A percentile compares a stretch with the other conserved stretches of the same genome.
Conservation (phyloP, 2,329 filamentous ascomycete genomes). For the Botrytis squamosa region DNA sequence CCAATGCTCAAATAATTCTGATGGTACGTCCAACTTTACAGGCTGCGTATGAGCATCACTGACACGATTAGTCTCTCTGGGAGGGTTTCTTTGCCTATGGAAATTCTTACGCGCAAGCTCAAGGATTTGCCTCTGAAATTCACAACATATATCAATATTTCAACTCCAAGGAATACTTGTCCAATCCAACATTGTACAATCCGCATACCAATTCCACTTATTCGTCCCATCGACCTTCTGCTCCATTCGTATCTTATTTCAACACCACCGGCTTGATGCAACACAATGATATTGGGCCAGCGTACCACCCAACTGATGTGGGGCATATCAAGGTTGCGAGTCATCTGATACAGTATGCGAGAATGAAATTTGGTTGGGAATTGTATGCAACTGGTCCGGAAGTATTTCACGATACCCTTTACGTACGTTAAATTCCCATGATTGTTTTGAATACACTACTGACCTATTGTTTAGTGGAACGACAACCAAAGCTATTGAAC, state of each 20-base stretch:
- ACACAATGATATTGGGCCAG: constrained; percentile 59
- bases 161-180: constrained; percentile 47
- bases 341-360: constrained; percentile 58
- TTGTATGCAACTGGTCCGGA: constrained; percentile 55
- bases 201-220: constrained; percentile 43
- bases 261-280: constrained; percentile 60
- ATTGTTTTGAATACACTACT: not conserved
- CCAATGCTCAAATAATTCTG: constrained; percentile 46
- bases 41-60: constrained; percentile 9
- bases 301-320: constrained; percentile 60
- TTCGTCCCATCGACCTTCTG: constrained; percentile 35
- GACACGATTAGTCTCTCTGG: constrained; percentile 48
- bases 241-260: constrained; percentile 58
- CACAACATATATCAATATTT: constrained; percentile 52
- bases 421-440: constrained; percentile 30
- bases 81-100: constrained; percentile 52
- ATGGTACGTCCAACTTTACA: constrained; percentile 47
- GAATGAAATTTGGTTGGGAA: constrained; percentile 55
- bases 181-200: constrained; percentile 44
- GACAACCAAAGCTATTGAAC: constrained; percentile 12
- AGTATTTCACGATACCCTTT: constrained; percentile 50
- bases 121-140: constrained; percentile 51
- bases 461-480: constrained; percentile 5
- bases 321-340: constrained; percentile 61
- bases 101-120: constrained; percentile 49